Percentiles rank a stretch among this genome's conserved stretches.
phyloP scores from a whole-genome alignment of 1,284 basidiomycete genomes.

The Ganoderma sinense region DNA sequence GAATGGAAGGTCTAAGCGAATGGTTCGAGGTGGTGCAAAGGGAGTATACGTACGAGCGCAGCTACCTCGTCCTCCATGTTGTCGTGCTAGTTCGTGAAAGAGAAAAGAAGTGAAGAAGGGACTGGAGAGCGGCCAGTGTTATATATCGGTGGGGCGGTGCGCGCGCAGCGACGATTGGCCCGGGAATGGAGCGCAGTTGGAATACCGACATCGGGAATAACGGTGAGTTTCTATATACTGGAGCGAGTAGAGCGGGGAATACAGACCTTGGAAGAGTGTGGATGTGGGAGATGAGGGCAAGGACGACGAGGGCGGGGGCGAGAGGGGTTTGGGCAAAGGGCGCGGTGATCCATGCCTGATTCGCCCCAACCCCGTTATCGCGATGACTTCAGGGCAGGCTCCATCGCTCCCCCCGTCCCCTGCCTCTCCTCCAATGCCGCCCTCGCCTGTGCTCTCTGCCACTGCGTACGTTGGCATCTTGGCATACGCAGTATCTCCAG shows the following conservation, averaged over 20 bases:
- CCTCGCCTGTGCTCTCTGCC: neutral
- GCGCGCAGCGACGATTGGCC: slow-evolving; percentile 22
- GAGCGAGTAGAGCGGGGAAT: slow-evolving; percentile 10
- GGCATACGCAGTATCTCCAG: neutral
- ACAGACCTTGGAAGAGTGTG: slow-evolving; percentile 25
- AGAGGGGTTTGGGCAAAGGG: slow-evolving; percentile 40
- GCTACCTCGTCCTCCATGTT: slow-evolving; percentile 46
- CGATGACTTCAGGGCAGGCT: slow-evolving; percentile 44
- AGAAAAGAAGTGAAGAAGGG: slow-evolving; percentile 32
- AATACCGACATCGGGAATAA: slow-evolving; percentile 11
- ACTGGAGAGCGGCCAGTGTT: slow-evolving; percentile 19
- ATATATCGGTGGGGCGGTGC: slow-evolving; percentile 33
- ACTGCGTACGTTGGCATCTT: neutral
- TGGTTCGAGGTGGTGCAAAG: neutral
- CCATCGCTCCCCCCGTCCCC: neutral
- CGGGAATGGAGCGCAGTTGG: slow-evolving; percentile 4
- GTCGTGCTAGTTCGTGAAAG: slow-evolving; percentile 36
- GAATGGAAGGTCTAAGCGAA: neutral
- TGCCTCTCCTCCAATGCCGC: slow-evolving; percentile 1
- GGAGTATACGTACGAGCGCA: slow-evolving; percentile 40
- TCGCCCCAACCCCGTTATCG: slow-evolving; percentile 39
- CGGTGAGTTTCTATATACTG: slow-evolving; percentile 24
- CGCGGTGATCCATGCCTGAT: slow-evolving; percentile 34
- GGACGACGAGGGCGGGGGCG: slow-evolving; percentile 24
- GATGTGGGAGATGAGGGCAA: slow-evolving; percentile 27